Percentiles rank a stretch among this genome's conserved stretches.
These are phyloP conservation scores for Leccinellum albellum DNA, from an alignment of 768 basidiomycete genomes.

Conservation along the genomic window DNA sequence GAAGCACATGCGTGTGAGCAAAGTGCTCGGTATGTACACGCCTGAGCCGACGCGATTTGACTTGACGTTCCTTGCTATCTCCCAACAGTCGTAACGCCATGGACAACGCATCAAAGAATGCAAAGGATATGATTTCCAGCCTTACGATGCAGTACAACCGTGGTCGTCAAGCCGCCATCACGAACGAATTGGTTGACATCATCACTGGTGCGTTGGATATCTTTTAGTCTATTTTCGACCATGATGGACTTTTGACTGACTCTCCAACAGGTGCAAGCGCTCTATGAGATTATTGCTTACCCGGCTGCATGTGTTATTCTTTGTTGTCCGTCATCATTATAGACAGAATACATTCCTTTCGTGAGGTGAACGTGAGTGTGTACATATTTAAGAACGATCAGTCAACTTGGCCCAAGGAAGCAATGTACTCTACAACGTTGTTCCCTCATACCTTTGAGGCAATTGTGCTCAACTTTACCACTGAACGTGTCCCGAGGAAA, in stretches of 20 bases:
- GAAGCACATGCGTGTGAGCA: constrained; percentile 96
- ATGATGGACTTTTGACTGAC: background rate
- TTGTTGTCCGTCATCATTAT: constrained; percentile 11
- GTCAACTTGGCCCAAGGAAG: background rate
- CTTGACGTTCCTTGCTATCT: background rate
- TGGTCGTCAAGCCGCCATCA: constrained; percentile 97
- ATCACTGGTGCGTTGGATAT: constrained; percentile 65
- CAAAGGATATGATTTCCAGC: constrained; percentile 82
- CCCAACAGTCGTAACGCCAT: constrained; percentile 82
- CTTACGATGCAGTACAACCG: constrained; percentile 97
- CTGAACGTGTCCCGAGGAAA: background rate
- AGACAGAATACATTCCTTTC: constrained; percentile 21
- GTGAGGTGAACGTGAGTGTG: constrained; percentile 1
- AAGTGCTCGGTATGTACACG: constrained; percentile 66
- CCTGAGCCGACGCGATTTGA: too few relatives aligned
- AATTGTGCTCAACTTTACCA: background rate
- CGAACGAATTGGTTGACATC: constrained; percentile 91
- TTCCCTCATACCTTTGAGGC: background rate
- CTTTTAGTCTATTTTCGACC: background rate
- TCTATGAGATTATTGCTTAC: constrained; percentile 31
- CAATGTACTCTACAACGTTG: background rate
- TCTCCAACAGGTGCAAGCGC: constrained; percentile 44
- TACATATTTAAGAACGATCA: background rate
- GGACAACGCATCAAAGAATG: constrained; percentile 99
- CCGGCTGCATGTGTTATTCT: constrained; percentile 11